Evolutionary conservation across 169 alveolate species (phyloP).

Genomic region (Neospora caninum): DNA sequence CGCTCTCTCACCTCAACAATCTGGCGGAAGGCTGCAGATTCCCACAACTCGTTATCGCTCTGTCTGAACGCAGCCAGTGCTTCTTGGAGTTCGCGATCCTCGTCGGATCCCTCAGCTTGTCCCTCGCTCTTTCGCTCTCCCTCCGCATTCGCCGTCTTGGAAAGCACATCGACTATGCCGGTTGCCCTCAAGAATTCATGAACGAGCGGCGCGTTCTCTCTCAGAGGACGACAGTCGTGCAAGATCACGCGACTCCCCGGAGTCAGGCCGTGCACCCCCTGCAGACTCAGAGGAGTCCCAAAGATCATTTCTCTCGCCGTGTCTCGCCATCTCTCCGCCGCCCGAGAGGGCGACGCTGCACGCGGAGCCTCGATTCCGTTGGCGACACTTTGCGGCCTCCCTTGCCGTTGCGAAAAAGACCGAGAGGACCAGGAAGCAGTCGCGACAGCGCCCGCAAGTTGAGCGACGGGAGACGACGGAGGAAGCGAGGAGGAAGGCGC

Average conservation of each 20-base stretch:
- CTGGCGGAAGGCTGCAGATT: slow-evolving; percentile 6
- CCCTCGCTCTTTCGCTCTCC: not conserved
- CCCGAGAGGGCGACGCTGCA: no score
- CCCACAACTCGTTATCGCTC: not conserved
- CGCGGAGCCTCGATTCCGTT: no score
- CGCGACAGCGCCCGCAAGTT: not conserved
- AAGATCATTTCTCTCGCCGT: not conserved
- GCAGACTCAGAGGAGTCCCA: not conserved
- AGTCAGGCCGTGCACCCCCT: not conserved
- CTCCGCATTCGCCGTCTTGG: not conserved
- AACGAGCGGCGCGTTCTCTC: not conserved
- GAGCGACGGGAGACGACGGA: no score
- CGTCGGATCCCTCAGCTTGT: not conserved
- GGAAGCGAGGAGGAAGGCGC: no score
- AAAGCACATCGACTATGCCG: not conserved
- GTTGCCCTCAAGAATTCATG: not conserved
- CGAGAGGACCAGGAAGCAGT: not conserved
- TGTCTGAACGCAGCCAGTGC: not conserved
- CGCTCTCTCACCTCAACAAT: not conserved
- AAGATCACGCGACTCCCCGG: not conserved
- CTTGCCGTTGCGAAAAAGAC: not conserved
- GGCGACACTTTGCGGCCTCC: no score
- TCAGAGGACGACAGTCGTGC: not conserved
- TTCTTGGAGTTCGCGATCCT: not conserved
- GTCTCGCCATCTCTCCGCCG: not conserved